Evolutionary conservation across 768 basidiomycete genomes (phyloP), one percentile per base, ranked within the genome.

Genomic region (Mycena latifolia): DNA sequence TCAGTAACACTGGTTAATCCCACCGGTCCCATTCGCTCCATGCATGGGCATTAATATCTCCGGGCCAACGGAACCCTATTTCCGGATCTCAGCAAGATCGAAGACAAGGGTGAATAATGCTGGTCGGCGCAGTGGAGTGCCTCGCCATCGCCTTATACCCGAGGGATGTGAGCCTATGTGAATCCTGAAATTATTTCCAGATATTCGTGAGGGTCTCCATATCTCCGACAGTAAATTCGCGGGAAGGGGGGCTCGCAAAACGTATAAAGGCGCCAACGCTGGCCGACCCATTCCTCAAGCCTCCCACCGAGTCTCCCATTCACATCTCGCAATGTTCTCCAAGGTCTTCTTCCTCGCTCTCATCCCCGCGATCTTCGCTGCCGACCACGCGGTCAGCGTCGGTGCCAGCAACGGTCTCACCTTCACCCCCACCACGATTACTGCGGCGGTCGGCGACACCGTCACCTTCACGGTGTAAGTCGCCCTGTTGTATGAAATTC

Each of bases 391-490:
- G 2, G 68, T 73, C 50, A 47, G 27, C 46, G 72, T 73, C 27
- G 72, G 72, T 12, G 35, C 50, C 25, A 47, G 45, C 50, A 69
- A 69, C 45, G 60, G 24, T 15, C 55, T 73, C 39, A 45, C 67
- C 8, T 73, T 69, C 63, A 55, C 22, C 46, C 72, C 72, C 1
- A 63, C 70, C 24, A 57, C 53, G 1, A 58, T 71, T 31, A 45
- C 39, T 17, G 69, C 72, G 12, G 50, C 39, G 15, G 46, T 67
- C 51, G 70, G 70, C 17, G 72, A 73, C 53, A 69, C 68, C 25
- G 20, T 73, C 29, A 73, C 67, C 1, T 73, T 73, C 65, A 71
- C 65, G 15, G 65, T 73, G 57, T 55, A 48, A 8, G 50, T 25
- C 24, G 45, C 9, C 10, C 24, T 9, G 6, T 22, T 46, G 29